phyloP scores from a whole-genome alignment of 345 rosid species.

The Syzygium aromaticum region DNA sequence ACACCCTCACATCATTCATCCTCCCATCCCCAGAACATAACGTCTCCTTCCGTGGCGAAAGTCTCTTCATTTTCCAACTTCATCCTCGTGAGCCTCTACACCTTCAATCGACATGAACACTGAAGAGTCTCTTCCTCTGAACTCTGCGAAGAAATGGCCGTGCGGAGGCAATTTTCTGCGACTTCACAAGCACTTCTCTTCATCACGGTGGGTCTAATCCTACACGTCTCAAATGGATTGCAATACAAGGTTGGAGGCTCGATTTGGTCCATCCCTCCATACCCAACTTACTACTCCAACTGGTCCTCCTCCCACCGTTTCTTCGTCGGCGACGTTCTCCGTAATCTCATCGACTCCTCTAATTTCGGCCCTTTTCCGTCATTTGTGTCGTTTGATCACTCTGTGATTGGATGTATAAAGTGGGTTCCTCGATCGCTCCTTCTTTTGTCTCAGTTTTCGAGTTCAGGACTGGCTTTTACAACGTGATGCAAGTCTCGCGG shows the following conservation, averaged over 20 bases:
- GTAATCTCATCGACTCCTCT: not conserved
- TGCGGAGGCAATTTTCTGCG: not conserved
- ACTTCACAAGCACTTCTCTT: not conserved
- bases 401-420: not conserved
- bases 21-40: not conserved
- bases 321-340: conserved; percentile 11
- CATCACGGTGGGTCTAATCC: not conserved
- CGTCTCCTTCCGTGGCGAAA: not conserved
- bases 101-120: not conserved
- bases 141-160: not conserved
- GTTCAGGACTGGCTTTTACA: conserved; percentile 16
- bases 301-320: conserved; percentile 32
- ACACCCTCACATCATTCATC: not conserved
- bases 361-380: not conserved
- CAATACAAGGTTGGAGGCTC: conserved; percentile 25
- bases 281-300: conserved; percentile 18
- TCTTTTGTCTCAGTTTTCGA: conserved; percentile 13
- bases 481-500: conserved; percentile 30
- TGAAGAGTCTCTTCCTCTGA: not conserved
- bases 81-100: not conserved
- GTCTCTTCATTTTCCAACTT: not conserved
- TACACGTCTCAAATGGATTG: not conserved
- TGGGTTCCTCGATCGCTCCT: not conserved
- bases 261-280: conserved; percentile 29
- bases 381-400: not conserved